Evolutionary conservation across 768 basidiomycete species (phyloP), one percentile per base, ranked within the genome.

Genomic region (Boletellus emodensis): DNA sequence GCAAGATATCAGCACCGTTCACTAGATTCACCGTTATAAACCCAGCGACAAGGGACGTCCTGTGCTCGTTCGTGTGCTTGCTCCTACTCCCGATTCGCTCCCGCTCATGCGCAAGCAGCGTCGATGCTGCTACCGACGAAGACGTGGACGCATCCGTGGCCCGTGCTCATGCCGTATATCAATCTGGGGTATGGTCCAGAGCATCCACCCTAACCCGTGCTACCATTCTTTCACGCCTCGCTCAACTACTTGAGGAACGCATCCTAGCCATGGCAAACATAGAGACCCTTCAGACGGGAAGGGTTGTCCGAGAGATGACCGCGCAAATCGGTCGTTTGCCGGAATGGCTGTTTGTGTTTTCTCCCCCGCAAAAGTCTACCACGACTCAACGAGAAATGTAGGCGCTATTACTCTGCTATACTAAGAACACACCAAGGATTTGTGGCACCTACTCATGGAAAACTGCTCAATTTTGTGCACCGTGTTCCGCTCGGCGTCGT

Each of bases 401-500:
- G 87, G 47, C 84, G 84, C 47, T 94, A 93, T 60, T 91, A 81
- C 57, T 79, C 85, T 22, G 85, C 89, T 1, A 64, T 92, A 4
- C 62, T 90, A 39, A 73, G 90, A 41, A 92, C 89, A 2, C 76
- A 80, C 39, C 82, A 84, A 62, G 72, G 66, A 14, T 84, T 81
- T 53, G 75, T 91, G 15, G 82, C 86, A 13, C 91, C 90, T 3
- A 88, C 87, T 0, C 85, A 90, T 58, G 91, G 91, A 0, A 81
- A 79, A 46, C 65, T 93, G 35, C 69, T 92, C 33, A 93, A 92
- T 60, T 85, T 88, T 64, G 84, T 93, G 6, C 78, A 82, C 43
- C 78, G 91, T 13, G 74, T 90, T 11, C 90, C 91, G 1, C 76
- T 94, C 1, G 91, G 91, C 11, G 90, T 92, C n/a, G 88, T 91